phyloP scores from a whole-genome alignment of 176 grass and related monocot species.

The Coix lacrymajobi region DNA sequence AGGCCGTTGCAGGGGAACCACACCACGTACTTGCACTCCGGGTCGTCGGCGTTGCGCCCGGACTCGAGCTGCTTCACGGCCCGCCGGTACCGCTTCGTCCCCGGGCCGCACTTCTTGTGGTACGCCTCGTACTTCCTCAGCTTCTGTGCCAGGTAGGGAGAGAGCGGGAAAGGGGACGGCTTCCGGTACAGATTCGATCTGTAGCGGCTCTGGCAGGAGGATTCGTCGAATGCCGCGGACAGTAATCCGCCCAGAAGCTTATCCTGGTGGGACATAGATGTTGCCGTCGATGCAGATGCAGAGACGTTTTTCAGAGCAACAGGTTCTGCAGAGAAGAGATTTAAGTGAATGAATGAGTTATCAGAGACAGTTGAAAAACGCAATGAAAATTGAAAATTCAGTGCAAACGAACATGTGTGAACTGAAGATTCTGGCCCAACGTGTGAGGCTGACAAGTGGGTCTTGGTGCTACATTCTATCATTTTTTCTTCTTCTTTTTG shows the following conservation, averaged over 20 bases:
- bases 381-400: neutral
- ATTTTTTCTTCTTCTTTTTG: neutral
- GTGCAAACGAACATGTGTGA: neutral
- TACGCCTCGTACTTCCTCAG: constrained; percentile 66
- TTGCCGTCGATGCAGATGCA: neutral
- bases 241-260: constrained; percentile 66
- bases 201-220: constrained; percentile 66
- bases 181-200: constrained; percentile 56
- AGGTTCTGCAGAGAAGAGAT: neutral
- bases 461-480: neutral
- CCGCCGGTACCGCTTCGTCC: constrained; percentile 40
- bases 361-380: neutral
- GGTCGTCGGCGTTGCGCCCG: constrained; percentile 35
- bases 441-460: neutral
- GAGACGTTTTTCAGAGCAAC: neutral
- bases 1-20: constrained; percentile 87
- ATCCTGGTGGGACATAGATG: constrained; percentile 15
- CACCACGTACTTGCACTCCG: constrained; percentile 67
- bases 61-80: constrained; percentile 64
- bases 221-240: constrained; percentile 43
- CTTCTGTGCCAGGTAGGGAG: constrained; percentile 60
- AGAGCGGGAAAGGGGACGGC: constrained; percentile 53
- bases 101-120: constrained; percentile 83
- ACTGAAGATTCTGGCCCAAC: neutral
- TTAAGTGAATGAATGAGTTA: neutral